Evolutionary conservation across 1,284 basidiomycete genomes (phyloP).

Genomic region (Stygiomarasmius scandens): DNA sequence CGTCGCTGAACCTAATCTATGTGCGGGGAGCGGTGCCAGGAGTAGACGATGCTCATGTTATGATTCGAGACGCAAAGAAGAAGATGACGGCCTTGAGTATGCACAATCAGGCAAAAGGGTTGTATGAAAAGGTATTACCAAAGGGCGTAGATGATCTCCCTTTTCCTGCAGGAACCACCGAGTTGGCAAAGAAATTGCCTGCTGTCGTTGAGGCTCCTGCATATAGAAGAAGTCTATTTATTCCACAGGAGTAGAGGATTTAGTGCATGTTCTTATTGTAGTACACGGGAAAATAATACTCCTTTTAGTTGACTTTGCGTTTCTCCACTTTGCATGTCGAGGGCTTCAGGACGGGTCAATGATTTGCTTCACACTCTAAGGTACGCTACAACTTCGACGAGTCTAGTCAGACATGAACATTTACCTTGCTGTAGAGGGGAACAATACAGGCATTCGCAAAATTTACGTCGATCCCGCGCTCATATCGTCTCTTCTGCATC

Average conservation of each 20-base stretch:
- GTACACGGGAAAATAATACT: conserved; percentile 1
- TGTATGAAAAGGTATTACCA: conserved; percentile 81
- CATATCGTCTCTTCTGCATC: conserved; percentile 34
- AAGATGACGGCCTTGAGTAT: conserved; percentile 66
- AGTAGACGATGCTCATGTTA: conserved; percentile 74
- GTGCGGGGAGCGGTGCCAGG: conserved; percentile 79
- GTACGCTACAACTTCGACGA: conserved; percentile 34
- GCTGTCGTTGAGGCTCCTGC: conserved; percentile 69
- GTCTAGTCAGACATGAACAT: too few relatives aligned
- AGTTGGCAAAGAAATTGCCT: conserved; percentile 71
- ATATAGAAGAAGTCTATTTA: conserved; percentile 75
- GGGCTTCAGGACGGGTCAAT: conserved; percentile 38
- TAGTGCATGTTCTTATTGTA: neutral
- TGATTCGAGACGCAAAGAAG: conserved; percentile 86
- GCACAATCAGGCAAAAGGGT: conserved; percentile 73
- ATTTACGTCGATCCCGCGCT: conserved; percentile 45
- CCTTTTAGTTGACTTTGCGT: neutral
- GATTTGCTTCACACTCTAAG: conserved; percentile 51
- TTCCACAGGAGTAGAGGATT: conserved; percentile 62
- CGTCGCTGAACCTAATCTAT: conserved; percentile 83
- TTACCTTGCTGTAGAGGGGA: conserved; percentile 53
- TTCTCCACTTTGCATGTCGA: neutral
- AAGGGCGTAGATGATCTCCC: conserved; percentile 85
- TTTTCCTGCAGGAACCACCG: conserved; percentile 88
- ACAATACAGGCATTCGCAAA: conserved; percentile 65